Evolutionary conservation across 306 rosid genomes (phyloP), one percentile per base, ranked within the genome.

Genomic region (Datisca glomerata): DNA sequence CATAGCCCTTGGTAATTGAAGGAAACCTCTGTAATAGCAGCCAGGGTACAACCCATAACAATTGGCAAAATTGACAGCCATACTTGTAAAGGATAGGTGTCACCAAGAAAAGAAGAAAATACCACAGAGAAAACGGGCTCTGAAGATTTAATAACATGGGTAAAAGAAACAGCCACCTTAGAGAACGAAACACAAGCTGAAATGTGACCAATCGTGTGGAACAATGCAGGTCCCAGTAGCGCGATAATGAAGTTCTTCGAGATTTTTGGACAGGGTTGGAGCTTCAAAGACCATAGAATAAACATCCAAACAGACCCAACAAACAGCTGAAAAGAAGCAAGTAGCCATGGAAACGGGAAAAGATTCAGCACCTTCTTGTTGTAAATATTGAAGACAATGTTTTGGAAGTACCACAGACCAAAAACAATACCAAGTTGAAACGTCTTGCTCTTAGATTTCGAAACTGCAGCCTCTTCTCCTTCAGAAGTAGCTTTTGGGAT

Each of bases 151-250:
- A 89, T 89, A 51, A 89, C 97, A 49, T 89, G 95, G 14, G 97
- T 89, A 79, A 89, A 89, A 6, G 97, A 89, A 38, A 89, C 97
- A 18, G 91, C 95, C 12, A 84, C 94, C 64, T 89, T 89, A 13
- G 98, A 84, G 73, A 89, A 77, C 13, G 98, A 83, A 43, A 89
- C 91, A 40, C 95, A 77, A 3, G 95, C 98, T 20, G 95, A 89
- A 38, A 84, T 89, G 71, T 89, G 97, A 43, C 97, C 97, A 56
- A 89, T 60, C 0, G 97, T 80, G 70, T 89, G 98, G 66, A 89
- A 89, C 56, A 89, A 66, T 53, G 98, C 98, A 42, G 98, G 98
- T 23, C 91, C 91, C 42, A 89, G 93, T 16, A 89, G 77, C 3
- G 98, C 95, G 29, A 80, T 11, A 38, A 77, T 51, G 56, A 89